phyloP scores from a whole-genome alignment of 2,329 filamentous ascomycete genomes.

The Hirsutella minnesotensis region DNA sequence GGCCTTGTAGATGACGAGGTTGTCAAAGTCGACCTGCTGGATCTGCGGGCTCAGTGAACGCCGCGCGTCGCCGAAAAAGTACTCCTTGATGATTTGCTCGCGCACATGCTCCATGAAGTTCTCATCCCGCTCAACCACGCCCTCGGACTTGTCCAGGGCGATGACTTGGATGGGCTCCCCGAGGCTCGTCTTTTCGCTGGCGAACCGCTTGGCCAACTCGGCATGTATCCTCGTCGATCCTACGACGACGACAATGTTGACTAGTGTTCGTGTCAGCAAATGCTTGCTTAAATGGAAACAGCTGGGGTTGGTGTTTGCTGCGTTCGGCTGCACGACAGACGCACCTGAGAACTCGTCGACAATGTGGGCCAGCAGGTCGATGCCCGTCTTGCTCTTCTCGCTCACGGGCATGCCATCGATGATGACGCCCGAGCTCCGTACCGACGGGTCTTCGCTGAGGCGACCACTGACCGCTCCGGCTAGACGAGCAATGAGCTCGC shows the following conservation, averaged over 20 bases:
- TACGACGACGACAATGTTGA: constrained; percentile 72
- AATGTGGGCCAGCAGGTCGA: constrained; percentile 74
- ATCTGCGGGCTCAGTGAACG: constrained; percentile 78
- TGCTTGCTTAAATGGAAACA: not conserved
- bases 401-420: constrained; percentile 71
- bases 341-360: constrained; percentile 41
- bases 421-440: constrained; percentile 65
- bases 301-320: not conserved
- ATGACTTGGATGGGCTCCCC: constrained; percentile 66
- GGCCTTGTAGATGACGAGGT: constrained; percentile 61
- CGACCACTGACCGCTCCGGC: constrained; percentile 69
- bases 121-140: constrained; percentile 66
- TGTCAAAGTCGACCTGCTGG: constrained; percentile 68
- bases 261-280: constrained; percentile 35
- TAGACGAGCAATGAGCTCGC: constrained; percentile 60
- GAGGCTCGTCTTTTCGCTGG: constrained; percentile 37
- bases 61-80: constrained; percentile 80
- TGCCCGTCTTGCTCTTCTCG: constrained; percentile 50
- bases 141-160: constrained; percentile 72
- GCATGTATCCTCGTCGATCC: constrained; percentile 67
- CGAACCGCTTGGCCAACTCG: constrained; percentile 62
- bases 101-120: constrained; percentile 60
- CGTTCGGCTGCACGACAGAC: not conserved
- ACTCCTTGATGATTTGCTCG: constrained; percentile 73
- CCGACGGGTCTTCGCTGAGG: constrained; percentile 61